These are phyloP conservation scores for Caloboletus inedulis DNA, from an alignment of 1,284 basidiomycete genomes.

Conservation along the genomic window DNA sequence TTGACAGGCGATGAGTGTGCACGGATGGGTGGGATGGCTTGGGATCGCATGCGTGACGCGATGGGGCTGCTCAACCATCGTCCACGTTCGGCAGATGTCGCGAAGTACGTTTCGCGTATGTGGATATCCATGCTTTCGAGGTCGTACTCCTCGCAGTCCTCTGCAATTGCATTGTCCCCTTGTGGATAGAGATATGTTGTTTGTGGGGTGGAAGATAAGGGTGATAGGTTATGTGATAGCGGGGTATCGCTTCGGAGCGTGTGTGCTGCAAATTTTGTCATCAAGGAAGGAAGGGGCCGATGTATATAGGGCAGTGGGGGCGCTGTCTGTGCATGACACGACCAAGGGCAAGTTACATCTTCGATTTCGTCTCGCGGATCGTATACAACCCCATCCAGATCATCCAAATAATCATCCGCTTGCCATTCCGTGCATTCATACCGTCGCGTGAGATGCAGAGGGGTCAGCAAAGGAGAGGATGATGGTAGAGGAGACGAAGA, in stretches of 20 bases:
- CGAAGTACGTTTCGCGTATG: slow-evolving; percentile 46
- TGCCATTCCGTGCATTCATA: slow-evolving; percentile 8
- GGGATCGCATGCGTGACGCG: slow-evolving; percentile 22
- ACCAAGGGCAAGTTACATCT: slow-evolving; percentile 1
- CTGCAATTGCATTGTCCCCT: slow-evolving; percentile 14
- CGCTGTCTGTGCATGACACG: not conserved
- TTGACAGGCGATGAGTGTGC: slow-evolving; percentile 38
- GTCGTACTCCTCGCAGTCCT: slow-evolving; percentile 31
- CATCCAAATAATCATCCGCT: not conserved
- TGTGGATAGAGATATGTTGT: slow-evolving; percentile 4
- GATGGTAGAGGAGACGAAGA: slow-evolving; percentile 18
- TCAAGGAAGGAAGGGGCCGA: slow-evolving; percentile 21
- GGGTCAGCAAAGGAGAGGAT: slow-evolving; percentile 20
- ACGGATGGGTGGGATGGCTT: slow-evolving; percentile 21
- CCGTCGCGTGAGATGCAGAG: slow-evolving; percentile 10
- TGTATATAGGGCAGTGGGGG: not conserved
- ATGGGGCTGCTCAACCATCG: slow-evolving; percentile 50
- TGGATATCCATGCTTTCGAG: slow-evolving; percentile 35
- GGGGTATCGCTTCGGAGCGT: not conserved
- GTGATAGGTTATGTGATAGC: not conserved
- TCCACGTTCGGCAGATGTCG: slow-evolving; percentile 50
- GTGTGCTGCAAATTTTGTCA: slow-evolving; percentile 15
- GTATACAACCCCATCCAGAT: not conserved
- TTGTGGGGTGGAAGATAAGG: not conserved
- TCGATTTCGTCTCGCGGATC: not conserved